Percentiles rank a stretch among this genome's conserved stretches.
These are phyloP conservation scores for Cladobotryum protrusum DNA, from an alignment of 2,329 filamentous ascomycete species.

Conservation along the genomic window DNA sequence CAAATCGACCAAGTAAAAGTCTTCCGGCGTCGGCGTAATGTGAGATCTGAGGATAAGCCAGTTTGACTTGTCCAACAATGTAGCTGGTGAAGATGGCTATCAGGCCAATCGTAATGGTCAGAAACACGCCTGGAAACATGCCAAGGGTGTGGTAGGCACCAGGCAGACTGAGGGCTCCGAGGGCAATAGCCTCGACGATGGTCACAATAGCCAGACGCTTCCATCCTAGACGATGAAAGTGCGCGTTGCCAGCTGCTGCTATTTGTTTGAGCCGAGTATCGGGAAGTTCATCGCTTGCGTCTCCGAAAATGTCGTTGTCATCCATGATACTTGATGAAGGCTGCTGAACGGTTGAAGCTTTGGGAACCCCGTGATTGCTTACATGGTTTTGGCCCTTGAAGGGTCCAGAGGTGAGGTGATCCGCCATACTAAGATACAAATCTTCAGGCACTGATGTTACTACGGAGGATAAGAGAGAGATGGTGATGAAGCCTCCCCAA, in stretches of 20 bases:
- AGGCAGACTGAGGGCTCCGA: conserved; percentile 42
- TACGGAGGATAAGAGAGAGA: too few species aligned
- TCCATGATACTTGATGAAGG: not conserved
- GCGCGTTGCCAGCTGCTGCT: conserved; percentile 33
- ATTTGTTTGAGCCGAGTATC: conserved; percentile 35
- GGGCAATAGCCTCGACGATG: conserved; percentile 46
- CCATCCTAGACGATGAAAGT: conserved; percentile 45
- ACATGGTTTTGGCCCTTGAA: not conserved
- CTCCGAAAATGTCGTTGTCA: conserved; percentile 14
- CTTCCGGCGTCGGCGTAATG: conserved; percentile 60
- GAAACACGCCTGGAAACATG: conserved; percentile 31
- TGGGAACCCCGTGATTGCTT: too few species aligned
- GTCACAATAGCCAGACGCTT: conserved; percentile 44
- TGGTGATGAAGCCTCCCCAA: too few species aligned
- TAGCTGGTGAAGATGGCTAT: conserved; percentile 34
- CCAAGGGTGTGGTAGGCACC: conserved; percentile 34
- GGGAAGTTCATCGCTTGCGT: conserved; percentile 21
- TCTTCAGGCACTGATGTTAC: too few species aligned
- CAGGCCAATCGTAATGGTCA: conserved; percentile 28
- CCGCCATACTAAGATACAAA: too few species aligned
- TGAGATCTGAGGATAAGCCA: conserved; percentile 44
- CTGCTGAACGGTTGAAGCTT: not conserved
- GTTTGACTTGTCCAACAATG: conserved; percentile 34
- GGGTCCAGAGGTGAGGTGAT: not conserved
- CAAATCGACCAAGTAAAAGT: conserved; percentile 49